Conservation (phyloP, 2,329 filamentous ascomycete species). For the Aureobasidium uvarum region DNA sequence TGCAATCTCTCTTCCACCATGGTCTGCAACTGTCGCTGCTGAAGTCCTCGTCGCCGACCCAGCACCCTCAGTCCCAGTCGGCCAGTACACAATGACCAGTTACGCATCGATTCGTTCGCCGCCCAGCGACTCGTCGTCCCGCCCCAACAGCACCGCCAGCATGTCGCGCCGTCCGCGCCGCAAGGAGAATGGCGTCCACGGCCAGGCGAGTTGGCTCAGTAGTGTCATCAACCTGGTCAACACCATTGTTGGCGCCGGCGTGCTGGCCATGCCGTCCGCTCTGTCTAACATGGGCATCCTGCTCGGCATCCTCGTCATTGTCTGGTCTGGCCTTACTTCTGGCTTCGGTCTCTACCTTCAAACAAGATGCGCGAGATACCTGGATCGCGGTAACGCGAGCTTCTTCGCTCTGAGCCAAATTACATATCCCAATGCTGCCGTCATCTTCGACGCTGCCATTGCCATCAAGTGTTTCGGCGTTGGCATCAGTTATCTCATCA, state of each 20-base stretch:
- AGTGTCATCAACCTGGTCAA: slow-evolving; percentile 95
- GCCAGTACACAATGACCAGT: slow-evolving; percentile 43
- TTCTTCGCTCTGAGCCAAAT: slow-evolving; percentile 98
- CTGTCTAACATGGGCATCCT: slow-evolving; percentile 94
- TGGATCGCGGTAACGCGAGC: slow-evolving; percentile 82
- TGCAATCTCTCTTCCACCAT: neutral
- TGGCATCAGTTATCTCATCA: slow-evolving; percentile 95
- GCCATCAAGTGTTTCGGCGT: slow-evolving; percentile 98
- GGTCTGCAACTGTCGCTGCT: neutral
- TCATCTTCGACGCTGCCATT: slow-evolving; percentile 93
- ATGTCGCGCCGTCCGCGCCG: slow-evolving; percentile 54
- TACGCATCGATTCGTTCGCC: slow-evolving; percentile 48
- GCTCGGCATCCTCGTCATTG: slow-evolving; percentile 75
- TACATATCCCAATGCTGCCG: slow-evolving; percentile 92
- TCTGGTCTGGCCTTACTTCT: slow-evolving; percentile 87
- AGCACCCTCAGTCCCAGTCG: slow-evolving; percentile 6
- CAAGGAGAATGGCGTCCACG: slow-evolving; percentile 66
- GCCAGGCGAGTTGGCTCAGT: slow-evolving; percentile 83
- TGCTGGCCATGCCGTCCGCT: slow-evolving; percentile 92
- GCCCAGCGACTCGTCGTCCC: slow-evolving; percentile 39
- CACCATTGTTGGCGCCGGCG: slow-evolving; percentile 93
- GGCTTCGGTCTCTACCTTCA: slow-evolving; percentile 95
- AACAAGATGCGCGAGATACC: slow-evolving; percentile 85
- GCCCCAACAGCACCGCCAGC: slow-evolving; percentile 45
- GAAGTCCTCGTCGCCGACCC: slow-evolving; percentile 10